phyloP scores from a whole-genome alignment of 176 grass and related monocot genomes.

The Cocos nucifera region DNA sequence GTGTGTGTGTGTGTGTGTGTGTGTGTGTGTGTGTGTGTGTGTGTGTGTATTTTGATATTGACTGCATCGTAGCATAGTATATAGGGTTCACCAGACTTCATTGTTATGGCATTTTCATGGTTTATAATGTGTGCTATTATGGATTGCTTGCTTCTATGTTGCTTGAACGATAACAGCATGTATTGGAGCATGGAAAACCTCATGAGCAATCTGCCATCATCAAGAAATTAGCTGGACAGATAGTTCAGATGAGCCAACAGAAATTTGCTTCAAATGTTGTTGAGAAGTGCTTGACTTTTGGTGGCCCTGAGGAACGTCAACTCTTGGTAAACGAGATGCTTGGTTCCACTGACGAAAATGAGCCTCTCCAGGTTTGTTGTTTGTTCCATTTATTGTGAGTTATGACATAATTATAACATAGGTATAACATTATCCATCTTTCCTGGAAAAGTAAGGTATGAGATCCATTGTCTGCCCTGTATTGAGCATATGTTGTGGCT shows the following conservation, averaged over 20 bases:
- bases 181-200: constrained; percentile 16
- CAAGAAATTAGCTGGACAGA: constrained; percentile 16
- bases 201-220: constrained; percentile 11
- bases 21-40: too few relatives aligned
- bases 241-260: constrained; percentile 19
- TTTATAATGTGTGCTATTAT: too few relatives aligned
- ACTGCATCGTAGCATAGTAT: too few relatives aligned
- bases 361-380: constrained; percentile 11
- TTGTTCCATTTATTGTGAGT: not conserved
- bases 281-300: constrained; percentile 14
- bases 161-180: constrained; percentile 7
- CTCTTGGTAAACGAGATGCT: constrained; percentile 15
- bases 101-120: too few relatives aligned
- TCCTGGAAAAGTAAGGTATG: too few relatives aligned
- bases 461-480: too few relatives aligned
- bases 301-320: constrained; percentile 7
- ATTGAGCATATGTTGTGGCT: too few relatives aligned
- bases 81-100: too few relatives aligned
- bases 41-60: too few relatives aligned
- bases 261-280: constrained; percentile 19
- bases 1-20: too few relatives aligned
- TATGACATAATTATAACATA: too few relatives aligned
- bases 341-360: constrained; percentile 10
- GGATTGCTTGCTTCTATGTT: constrained; percentile 2
- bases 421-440: too few relatives aligned